Evolutionary conservation across 1,139 yeast genomes (phyloP).

Genomic region (Blastobotrys ciferrii): DNA sequence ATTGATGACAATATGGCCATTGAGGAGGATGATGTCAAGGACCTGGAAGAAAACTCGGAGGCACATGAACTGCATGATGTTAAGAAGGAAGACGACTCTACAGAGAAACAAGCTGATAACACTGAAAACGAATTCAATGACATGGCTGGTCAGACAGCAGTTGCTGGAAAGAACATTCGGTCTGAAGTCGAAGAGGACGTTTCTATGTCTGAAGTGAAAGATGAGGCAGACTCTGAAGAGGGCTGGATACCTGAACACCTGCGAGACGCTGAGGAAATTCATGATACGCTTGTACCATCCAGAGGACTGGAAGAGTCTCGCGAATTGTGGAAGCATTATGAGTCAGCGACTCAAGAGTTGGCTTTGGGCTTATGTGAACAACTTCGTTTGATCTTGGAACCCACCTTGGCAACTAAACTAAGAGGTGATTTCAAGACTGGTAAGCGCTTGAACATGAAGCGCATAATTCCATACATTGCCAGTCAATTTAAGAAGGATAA

Average conservation of each 20-base stretch:
- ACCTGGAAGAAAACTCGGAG: slow-evolving; percentile 59
- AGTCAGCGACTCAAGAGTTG: slow-evolving; percentile 77
- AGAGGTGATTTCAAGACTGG: slow-evolving; percentile 97
- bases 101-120: slow-evolving; percentile 13
- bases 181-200: slow-evolving; percentile 16
- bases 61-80: slow-evolving; percentile 63
- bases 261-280: slow-evolving; percentile 38
- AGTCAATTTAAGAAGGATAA: slow-evolving; percentile 96
- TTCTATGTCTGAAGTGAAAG: slow-evolving; percentile 15
- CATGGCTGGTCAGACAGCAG: slow-evolving; percentile 13
- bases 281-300: slow-evolving; percentile 46
- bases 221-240: slow-evolving; percentile 29
- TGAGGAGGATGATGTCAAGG: slow-evolving; percentile 45
- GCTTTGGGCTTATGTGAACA: slow-evolving; percentile 91
- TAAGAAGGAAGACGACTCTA: slow-evolving; percentile 21
- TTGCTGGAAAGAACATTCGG: slow-evolving; percentile 20
- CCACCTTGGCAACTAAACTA: slow-evolving; percentile 89
- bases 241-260: slow-evolving; percentile 26
- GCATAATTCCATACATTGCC: slow-evolving; percentile 97
- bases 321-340: slow-evolving; percentile 78
- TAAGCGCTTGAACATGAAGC: slow-evolving; percentile 92
- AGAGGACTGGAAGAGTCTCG: slow-evolving; percentile 65
- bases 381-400: slow-evolving; percentile 86
- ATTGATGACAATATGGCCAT: slow-evolving; percentile 85
- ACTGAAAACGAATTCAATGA: slow-evolving; percentile 15